Evolutionary conservation across 345 rosid genomes (phyloP).

Genomic region (Populus simonii): DNA sequence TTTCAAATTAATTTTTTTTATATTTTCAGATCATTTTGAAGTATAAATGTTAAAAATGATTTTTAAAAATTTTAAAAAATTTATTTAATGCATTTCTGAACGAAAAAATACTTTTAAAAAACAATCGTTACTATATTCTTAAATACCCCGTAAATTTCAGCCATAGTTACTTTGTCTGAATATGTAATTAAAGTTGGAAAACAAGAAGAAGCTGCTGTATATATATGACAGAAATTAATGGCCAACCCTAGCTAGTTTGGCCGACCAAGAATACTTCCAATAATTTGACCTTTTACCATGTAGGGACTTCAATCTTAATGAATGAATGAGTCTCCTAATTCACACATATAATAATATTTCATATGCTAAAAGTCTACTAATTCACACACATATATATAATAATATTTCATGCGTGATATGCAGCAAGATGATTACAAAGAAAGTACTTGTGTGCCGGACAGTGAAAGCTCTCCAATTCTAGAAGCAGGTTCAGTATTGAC

Average conservation of each 20-base stretch:
- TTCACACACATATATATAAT: not conserved
- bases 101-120: too few relatives aligned
- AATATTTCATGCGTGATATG: not conserved
- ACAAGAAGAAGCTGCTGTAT: not conserved
- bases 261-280: not conserved
- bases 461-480: not conserved
- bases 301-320: not conserved
- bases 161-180: not conserved
- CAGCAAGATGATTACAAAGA: too few relatives aligned
- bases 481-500: not conserved
- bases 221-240: not conserved
- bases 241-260: not conserved
- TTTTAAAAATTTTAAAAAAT: too few relatives aligned
- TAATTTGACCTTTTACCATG: not conserved
- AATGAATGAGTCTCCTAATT: not conserved
- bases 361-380: not conserved
- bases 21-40: rapidly evolving
- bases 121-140: rapidly evolving
- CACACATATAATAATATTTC: not conserved
- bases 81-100: too few relatives aligned
- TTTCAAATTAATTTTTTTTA: too few relatives aligned
- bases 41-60: too few relatives aligned
- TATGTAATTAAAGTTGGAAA: not conserved
- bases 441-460: not conserved
- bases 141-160: not conserved